Evolutionary conservation across 257 asterid genomes (phyloP), one percentile per base, ranked within the genome.

Genomic region (Nemophila menziesii): DNA sequence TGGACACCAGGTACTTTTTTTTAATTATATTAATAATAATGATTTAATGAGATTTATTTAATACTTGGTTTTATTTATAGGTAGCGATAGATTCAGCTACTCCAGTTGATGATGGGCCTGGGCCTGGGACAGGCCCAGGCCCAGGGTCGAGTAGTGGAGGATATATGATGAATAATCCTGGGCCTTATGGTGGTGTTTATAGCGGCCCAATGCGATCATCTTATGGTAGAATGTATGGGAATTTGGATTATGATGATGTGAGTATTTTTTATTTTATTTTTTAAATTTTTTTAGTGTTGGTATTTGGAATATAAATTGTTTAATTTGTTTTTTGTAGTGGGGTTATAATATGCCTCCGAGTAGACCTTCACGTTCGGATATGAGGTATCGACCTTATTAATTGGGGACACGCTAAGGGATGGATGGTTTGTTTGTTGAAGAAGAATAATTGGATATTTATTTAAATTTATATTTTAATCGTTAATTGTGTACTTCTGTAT

Each of bases 51-150:
- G 12, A 29, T 29, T 7, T 2, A 1, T 2, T 29, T 29, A 1
- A 13, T 29, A 1, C 4, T 29, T 29, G 2, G 36, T 29, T 29
- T 3, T 29, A 29, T 29, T 47, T 67, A 45, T 66, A 85, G 96
- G 94, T 90, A 57, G 99, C 99, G 39, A 90, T 90, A 49, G 99
- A 90, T 73, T 85, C 99, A 45, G 96, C 99, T 44, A 90, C 99
- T 21, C 96, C 96, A 15, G 36, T 90, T 69, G 99, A 90, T 62
- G 99, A 85, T 65, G 86, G n/a, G n/a, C n/a, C n/a, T n/a, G n/a
- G n/a, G n/a, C n/a, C n/a, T n/a, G n/a, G n/a, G n/a, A n/a, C n/a
- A n/a, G n/a, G n/a, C n/a, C n/a, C 87, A 49, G 92, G 87, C 40
- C 80, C 87, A 11, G n/a, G n/a, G n/a, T n/a, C n/a, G n/a, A n/a